Base-by-base conservation (phyloP, 208 protist genomes). In the Leishmania major region DNA sequence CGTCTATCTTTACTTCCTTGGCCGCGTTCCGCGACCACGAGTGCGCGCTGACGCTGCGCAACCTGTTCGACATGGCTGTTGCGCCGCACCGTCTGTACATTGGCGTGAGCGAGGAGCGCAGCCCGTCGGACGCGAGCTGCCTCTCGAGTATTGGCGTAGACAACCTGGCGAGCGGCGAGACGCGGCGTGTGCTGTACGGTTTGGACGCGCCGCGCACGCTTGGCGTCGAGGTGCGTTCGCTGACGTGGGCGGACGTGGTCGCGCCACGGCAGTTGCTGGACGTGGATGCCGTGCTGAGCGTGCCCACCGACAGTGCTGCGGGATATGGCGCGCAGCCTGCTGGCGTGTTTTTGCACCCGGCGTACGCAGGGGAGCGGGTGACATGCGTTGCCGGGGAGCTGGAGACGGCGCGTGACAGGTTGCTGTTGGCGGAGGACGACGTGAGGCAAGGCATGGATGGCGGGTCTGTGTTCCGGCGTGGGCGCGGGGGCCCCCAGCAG, bases 1-100 rank as follows among this genome's bases (percentile, higher is more conserved):
- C 89, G 22, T 91, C 87, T 59, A 98, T 98, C 72, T 98, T 98
- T 82, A 88, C 98, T 19, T 97, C 93, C 1, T 93, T 98, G 40
- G 92, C 95, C 0, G 77, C 95, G 60, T 98, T 95, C 80, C 90
- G 95, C 62, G 97, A 98, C 75, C 69, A 35, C 59, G 95, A 98
- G 90, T 97, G 94, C 80, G 87, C 88, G n/a, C 87, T 85, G n/a
- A 98, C 97, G 45, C 75, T 98, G 25, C 57, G 90, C n/a, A 86
- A 91, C 78, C 43, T 97, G n/a, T 93, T 96, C 47, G 77, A 66
- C 49, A 81, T 84, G 69, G 92, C 95, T 43, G 78, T 75, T 3
- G 82, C 84, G 13, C 90, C 86, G 11, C 82, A 92, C 53, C 86
- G 90, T 67, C 88, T 98, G 43, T 97, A 88, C 86, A 80, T 96